Percentiles rank a stretch among this genome's conserved stretches.
These are phyloP conservation scores for Cordyceps javanica DNA, from an alignment of 2,329 filamentous ascomycete genomes.

Conservation along the genomic window DNA sequence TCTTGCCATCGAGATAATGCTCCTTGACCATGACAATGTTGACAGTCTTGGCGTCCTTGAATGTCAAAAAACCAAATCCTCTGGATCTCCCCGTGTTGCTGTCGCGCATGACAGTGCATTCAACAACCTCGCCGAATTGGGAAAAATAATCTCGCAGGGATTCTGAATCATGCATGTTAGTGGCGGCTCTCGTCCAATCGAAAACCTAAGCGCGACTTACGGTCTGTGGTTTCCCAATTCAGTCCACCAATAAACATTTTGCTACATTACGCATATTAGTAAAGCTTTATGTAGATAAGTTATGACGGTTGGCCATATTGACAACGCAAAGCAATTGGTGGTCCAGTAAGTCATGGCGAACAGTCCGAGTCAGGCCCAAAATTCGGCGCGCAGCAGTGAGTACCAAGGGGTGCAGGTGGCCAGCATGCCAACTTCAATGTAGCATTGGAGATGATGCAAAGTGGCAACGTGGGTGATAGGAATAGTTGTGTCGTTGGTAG, in stretches of 20 bases:
- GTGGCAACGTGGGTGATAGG: background rate
- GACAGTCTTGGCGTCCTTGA: constrained; percentile 94
- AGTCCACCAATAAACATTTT: constrained; percentile 99
- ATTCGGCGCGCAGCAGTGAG: background rate
- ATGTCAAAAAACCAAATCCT: constrained; percentile 95
- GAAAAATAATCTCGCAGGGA: constrained; percentile 96
- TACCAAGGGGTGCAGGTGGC: background rate
- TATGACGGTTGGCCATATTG: background rate
- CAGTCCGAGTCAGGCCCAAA: background rate
- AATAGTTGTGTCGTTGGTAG: background rate
- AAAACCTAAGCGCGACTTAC: constrained; percentile 50
- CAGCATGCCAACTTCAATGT: background rate
- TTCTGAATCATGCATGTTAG: constrained; percentile 49
- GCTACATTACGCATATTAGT: constrained; percentile 39
- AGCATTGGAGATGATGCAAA: background rate
- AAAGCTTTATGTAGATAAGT: background rate
- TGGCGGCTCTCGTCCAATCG: background rate
- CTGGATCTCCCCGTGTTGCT: constrained; percentile 87
- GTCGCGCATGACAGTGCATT: constrained; percentile 99
- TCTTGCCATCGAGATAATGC: constrained; percentile 95
- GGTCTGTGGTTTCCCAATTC: constrained; percentile 98
- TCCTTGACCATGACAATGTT: constrained; percentile 99
- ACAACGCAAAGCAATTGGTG: background rate
- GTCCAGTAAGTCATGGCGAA: background rate
- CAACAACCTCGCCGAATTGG: constrained; percentile 92